Base-by-base conservation (phyloP, 257 asterid genomes). In the Solanum ossicruentum region DNA sequence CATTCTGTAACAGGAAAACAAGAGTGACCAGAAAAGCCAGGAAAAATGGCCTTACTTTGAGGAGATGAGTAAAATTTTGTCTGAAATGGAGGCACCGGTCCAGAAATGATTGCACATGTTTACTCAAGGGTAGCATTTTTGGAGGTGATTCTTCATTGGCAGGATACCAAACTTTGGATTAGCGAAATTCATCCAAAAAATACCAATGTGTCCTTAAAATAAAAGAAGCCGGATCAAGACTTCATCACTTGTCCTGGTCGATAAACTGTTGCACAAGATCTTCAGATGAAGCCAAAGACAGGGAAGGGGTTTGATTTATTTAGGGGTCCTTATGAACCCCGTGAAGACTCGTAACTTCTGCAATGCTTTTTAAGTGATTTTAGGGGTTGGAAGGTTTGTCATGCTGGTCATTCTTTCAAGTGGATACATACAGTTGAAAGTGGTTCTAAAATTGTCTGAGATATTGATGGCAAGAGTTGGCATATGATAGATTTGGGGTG, bases 1-100 rank as follows among this genome's bases (percentile, higher is more conserved):
- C 41, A 23, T 84, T 28, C 39, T 84, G 72, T 75, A 87, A 85
- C 95, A 94, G 98, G 94, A 91, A 86, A 86, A 90, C 73, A 93
- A 90, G 93, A 58, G 58, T 41, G 95, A 91, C 58, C 8, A 47
- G 18, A 87, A 89, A 84, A 81, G 82, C 55, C 92, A 66, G 57
- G 87, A 88, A 84, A 83, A 85, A 84, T 94, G 98, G 98, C 93
- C 97, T 5, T 91, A 90, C 85, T 94, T 85, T 36, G 93, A 92
- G 88, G 96, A 90, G 45, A 82, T 94, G 91, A 65, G 86, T 84
- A 83, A 71, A 23, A 93, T 94, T 52, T 89, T 94, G 77, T 88
- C 94, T 8, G 71, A 84, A 79, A 69, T 83, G 88, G 93, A 90
- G 88, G 82, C 88, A 6, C 79, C 81, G 17, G 72, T 83, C 45